Conservation (phyloP, 2,329 filamentous ascomycete genomes). For the Ascochyta clinopodiicola region DNA sequence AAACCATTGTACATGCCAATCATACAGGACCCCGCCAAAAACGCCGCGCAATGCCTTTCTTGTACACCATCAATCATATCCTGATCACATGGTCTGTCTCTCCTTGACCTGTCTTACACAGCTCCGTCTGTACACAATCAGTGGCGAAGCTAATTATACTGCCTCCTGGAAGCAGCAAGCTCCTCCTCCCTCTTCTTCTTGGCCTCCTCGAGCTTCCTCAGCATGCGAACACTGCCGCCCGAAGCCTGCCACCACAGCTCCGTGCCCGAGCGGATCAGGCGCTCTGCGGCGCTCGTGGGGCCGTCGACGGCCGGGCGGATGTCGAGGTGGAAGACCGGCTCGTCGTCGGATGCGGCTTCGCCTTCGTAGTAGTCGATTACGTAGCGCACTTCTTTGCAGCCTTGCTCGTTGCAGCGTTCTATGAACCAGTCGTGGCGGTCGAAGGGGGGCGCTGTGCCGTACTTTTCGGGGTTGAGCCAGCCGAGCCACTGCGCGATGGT, state of each 20-base stretch:
- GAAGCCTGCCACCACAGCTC: conserved; percentile 93
- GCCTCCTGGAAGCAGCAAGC: conserved; percentile 25
- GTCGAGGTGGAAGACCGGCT: conserved; percentile 95
- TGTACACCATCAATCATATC: conserved; percentile 1
- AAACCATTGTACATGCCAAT: conserved; percentile 6
- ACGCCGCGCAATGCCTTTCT: conserved; percentile 19
- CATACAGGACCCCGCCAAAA: conserved; percentile 2
- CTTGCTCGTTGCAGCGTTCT: conserved; percentile 70
- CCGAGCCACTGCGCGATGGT: conserved; percentile 81
- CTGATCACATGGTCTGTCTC: neutral
- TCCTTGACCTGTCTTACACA: no score
- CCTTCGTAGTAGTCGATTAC: conserved; percentile 97
- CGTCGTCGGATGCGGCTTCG: conserved; percentile 79
- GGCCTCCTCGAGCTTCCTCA: conserved; percentile 42
- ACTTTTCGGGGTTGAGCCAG: conserved; percentile 79
- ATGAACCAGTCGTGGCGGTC: conserved; percentile 99
- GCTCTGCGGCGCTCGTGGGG: conserved; percentile 79
- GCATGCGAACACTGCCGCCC: conserved; percentile 69
- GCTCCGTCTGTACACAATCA: no score
- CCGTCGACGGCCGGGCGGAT: conserved; percentile 88
- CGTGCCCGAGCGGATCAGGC: conserved; percentile 85
- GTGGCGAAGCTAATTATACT: conserved; percentile 32
- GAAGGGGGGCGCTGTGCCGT: conserved; percentile 83
- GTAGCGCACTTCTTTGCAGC: conserved; percentile 82
- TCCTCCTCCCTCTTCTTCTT: conserved; percentile 41